Evolutionary conservation across 2,329 filamentous ascomycete species (phyloP).

Genomic region (Penicillium vulpinum): DNA sequence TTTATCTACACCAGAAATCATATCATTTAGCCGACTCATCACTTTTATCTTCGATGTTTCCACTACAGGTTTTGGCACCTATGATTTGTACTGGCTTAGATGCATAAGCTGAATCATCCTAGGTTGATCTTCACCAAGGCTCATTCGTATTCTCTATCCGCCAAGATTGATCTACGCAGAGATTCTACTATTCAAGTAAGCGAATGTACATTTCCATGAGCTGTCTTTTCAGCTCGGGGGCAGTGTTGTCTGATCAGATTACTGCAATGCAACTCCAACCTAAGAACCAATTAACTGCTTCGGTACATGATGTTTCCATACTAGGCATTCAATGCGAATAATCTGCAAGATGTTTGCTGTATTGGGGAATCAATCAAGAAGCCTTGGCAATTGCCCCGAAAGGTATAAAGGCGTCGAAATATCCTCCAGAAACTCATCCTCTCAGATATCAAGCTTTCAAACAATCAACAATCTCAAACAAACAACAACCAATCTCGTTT

Average conservation of each 20-base stretch:
- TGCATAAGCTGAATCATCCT: neutral
- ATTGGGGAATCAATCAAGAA: no score
- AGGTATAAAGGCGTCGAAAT: conserved; percentile 9
- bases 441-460: conserved; percentile 1
- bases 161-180: neutral
- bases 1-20: no score
- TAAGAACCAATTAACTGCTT: neutral
- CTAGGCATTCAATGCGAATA: neutral
- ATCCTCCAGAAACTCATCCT: neutral
- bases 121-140: no score
- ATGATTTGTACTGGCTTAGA: neutral
- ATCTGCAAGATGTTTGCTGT: no score
- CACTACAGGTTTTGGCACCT: neutral
- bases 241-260: neutral
- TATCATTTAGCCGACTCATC: no score
- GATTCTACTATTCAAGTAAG: neutral
- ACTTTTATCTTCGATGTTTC: no score
- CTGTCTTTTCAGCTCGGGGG: neutral
- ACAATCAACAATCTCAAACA: conserved; percentile 1
- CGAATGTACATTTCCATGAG: neutral
- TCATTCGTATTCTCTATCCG: neutral
- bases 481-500: neutral
- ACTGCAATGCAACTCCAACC: neutral
- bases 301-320: neutral
- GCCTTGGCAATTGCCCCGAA: neutral